Base-by-base conservation (phyloP, 441 rosid genomes). In the Viola pubescens region DNA sequence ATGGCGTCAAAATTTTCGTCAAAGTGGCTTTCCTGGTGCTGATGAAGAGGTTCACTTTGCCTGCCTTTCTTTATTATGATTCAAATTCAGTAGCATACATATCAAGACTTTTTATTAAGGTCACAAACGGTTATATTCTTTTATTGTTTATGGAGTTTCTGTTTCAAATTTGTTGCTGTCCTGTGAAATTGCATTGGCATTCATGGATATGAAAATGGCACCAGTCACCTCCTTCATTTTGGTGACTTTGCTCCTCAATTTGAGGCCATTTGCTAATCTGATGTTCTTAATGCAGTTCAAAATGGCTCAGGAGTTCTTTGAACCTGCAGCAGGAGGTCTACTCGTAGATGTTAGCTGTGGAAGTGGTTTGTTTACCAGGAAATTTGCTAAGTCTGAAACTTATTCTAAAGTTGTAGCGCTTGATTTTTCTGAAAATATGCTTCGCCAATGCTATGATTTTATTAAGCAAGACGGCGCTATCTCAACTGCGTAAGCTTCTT, bases 381-480 rank as follows among this genome's bases (percentile, higher is more conserved):
- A 89, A 73, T 89, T 87, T 63, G 97, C 83, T 7, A 77, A 87
- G 69, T 87, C 87, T 3, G 75, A 79, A 48, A 69, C 75, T 11
- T 89, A 89, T 72, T 82, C 94, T 0, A 76, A 77, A 57, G 98
- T 89, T 52, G 58, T 89, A 68, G 95, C 98, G 10, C 89, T 92
- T 14, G 98, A 92, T 73, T 92, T 82, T 71, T 92, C 98, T 11
- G 97, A 92, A 77, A 92, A 85, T 70, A 92, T 92, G 98, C 95
- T 92, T 60, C 91, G 89, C 41, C 95, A 92, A 66, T 81, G 94
- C 63, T 84, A 82, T 65, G 89, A 85, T 39, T 87, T 87, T 82
- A 84, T 89, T 62, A 82, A 84, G 59, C 75, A 78, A 45, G 97
- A 92, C 53, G 54, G 46, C 7, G 71, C 77, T 58, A 53, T 89